Base-by-base conservation (phyloP, 148 eudicot genomes). In the Nyssa sinensis region DNA sequence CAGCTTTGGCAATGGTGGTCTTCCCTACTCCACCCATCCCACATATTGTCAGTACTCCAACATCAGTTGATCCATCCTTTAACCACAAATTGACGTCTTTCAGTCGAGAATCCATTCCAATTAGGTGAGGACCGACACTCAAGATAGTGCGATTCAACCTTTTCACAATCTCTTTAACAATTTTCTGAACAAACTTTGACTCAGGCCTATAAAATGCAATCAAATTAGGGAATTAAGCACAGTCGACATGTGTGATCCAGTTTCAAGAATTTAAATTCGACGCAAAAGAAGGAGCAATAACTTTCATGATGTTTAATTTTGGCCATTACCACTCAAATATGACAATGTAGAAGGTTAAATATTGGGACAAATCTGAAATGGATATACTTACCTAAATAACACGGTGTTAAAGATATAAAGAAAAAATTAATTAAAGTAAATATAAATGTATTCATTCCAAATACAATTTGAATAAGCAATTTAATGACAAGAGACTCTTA, bases 11-110 rank as follows among this genome's bases (percentile, higher is more conserved):
- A 63, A 31, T 31, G 21, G 35, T 31, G 1, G 67, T 63, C 67
- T 63, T 63, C 24, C 67, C 35, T 30, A 63, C 30, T 63, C 67
- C 35, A 14, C 37, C 35, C 35, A 63, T 63, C 23, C 67, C 67
- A 31, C 23, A 29, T 13, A 63, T 63, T 29, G 4, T 28, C 2
- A 30, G 6, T 6, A 30, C 19, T 17, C 37, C 66, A 29, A 7
- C n/a, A 29, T 63, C 66, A n/a, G 9, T 30, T 30, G 37, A 29
- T 35, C 21, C 37, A 11, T 63, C 35, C 13, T 33, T 19, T 62
- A 62, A 62, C 65, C 65, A 25, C 65, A 62, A 30, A 14, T 62
- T 62, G 23, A 62, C 27, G 16, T 16, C 7, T 27, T 12, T 30
- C 30, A 28, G 12, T 62, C 32, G 31, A 62, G 65, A 62, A 25